Percentiles rank a stretch among this genome's conserved stretches.
Conservation (phyloP, 495 filamentous ascomycete species). For the Neurospora hispaniola region DNA sequence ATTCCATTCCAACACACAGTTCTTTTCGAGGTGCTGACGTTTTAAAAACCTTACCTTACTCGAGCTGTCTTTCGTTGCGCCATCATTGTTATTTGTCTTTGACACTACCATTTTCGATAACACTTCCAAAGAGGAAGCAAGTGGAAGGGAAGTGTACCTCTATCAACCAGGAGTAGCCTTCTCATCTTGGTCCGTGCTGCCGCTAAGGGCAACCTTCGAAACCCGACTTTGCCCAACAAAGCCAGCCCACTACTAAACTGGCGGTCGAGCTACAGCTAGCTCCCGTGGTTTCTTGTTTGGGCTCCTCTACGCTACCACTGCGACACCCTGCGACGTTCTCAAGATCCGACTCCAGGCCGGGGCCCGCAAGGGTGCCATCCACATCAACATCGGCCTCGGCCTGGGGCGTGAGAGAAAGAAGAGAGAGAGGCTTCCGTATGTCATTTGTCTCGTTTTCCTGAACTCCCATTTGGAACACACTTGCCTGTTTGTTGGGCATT, state of each 20-base stretch:
- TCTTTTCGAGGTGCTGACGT: too few species aligned
- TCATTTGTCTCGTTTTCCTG: not conserved
- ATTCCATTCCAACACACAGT: not conserved
- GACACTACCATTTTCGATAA: not conserved
- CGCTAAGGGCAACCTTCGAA: constrained; percentile 11
- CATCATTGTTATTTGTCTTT: not conserved
- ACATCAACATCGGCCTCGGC: not conserved
- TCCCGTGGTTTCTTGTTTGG: not conserved
- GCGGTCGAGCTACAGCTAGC: not conserved
- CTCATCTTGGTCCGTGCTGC: constrained; percentile 21
- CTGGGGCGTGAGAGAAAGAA: not conserved
- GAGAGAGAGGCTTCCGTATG: not conserved
- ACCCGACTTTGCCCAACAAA: constrained; percentile 19
- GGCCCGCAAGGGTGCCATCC: not conserved
- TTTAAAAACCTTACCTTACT: too few species aligned
- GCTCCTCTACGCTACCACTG: not conserved
- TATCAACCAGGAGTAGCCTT: constrained; percentile 14
- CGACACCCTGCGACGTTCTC: not conserved
- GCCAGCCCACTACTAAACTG: constrained; percentile 4
- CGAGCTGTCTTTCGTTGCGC: not conserved
- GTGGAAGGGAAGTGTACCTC: constrained; percentile 1
- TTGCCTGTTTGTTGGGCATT: not conserved
- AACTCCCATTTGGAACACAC: not conserved
- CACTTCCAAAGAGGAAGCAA: constrained; percentile 10
- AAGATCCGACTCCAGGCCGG: not conserved